Conservation (phyloP, 345 rosid species). For the Brassica nigra region DNA sequence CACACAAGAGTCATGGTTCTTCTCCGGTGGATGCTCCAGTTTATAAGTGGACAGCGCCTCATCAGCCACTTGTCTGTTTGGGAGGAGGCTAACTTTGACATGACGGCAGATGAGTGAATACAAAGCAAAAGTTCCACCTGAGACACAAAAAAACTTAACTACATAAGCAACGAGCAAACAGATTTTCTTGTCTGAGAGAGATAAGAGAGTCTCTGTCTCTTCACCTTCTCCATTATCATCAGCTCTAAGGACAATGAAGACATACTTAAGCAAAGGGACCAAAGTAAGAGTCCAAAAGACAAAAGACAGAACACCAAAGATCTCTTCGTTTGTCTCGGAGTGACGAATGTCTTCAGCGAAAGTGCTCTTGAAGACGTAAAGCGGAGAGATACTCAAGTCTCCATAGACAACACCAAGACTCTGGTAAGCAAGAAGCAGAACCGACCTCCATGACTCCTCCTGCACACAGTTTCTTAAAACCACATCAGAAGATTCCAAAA, state of each 20-base stretch:
- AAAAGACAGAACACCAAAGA: constrained; percentile 86
- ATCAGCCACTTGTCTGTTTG: constrained; percentile 87
- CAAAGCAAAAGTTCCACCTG: constrained; percentile 97
- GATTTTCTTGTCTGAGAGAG: neutral
- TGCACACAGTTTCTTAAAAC: constrained; percentile 29
- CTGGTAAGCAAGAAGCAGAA: constrained; percentile 85
- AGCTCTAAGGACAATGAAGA: constrained; percentile 91
- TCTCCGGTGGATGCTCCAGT: constrained; percentile 73
- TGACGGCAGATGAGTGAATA: constrained; percentile 94
- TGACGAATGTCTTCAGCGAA: constrained; percentile 96
- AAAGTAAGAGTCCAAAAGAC: constrained; percentile 99
- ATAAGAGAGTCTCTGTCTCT: neutral
- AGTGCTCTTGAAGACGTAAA: constrained; percentile 92
- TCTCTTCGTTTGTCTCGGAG: constrained; percentile 93
- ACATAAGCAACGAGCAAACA: neutral
- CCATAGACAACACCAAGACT: constrained; percentile 99
- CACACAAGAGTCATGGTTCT: constrained; percentile 59
- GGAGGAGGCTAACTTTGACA: constrained; percentile 89
- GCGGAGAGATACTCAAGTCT: constrained; percentile 92
- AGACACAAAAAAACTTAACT: neutral
- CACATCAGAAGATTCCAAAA: constrained; percentile 3
- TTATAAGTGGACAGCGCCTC: constrained; percentile 97
- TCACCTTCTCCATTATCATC: constrained; percentile 99
- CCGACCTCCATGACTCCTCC: constrained; percentile 89
- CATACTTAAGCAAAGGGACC: constrained; percentile 89